A percentile compares a stretch with the other conserved stretches of the same genome.
These are phyloP conservation scores for Globisporangium sylvaticum DNA, from an alignment of 352 stramenopile genomes.

Conservation along the genomic window DNA sequence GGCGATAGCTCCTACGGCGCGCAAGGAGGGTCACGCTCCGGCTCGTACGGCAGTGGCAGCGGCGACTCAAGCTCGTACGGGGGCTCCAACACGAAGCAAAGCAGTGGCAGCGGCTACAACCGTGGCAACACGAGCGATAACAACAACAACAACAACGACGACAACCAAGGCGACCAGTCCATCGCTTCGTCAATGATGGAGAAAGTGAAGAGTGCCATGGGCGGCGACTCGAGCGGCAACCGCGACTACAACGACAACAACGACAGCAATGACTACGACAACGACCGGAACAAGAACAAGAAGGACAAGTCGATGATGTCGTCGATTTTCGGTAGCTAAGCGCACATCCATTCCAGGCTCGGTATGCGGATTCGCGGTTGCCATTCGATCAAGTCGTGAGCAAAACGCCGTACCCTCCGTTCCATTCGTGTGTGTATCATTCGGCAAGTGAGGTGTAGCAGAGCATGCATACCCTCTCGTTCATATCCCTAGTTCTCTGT, in stretches of 20 bases:
- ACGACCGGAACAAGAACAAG: neutral
- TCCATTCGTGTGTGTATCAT: no score
- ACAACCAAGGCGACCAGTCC: neutral
- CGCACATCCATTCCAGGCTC: neutral
- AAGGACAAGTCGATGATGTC: conserved; percentile 9
- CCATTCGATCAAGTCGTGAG: neutral
- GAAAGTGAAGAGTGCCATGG: conserved; percentile 5
- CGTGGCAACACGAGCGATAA: no score
- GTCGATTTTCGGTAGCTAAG: conserved; percentile 5
- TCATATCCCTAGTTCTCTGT: no score
- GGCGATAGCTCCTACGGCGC: neutral
- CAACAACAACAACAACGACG: conserved; percentile 1
- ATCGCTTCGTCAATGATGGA: conserved; percentile 7
- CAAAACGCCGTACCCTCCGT: no score
- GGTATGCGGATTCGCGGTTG: neutral
- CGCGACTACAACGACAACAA: neutral
- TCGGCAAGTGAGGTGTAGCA: no score
- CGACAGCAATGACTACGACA: neutral
- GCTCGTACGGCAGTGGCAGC: neutral
- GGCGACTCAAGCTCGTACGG: neutral
- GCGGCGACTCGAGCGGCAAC: neutral
- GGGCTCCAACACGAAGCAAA: neutral
- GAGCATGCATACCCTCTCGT: no score
- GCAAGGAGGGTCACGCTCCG: neutral
- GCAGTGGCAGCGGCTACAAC: neutral